Evolutionary conservation across 148 eudicot species (phyloP).

Genomic region (Rhododendron molle): DNA sequence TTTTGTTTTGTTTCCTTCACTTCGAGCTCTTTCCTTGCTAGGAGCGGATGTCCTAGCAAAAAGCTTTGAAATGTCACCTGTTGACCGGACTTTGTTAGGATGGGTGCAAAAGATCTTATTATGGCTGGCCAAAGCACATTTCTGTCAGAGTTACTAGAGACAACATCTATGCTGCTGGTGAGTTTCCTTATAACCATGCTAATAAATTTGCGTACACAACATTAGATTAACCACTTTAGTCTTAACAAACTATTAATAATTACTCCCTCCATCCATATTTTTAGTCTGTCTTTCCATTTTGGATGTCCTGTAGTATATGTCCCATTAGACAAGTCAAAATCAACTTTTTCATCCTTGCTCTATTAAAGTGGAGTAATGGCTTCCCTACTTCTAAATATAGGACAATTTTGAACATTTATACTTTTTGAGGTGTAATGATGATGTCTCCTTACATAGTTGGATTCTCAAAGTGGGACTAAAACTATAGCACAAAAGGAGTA

Average conservation of each 20-base stretch:
- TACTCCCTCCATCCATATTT: not conserved
- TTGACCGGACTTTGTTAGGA: conserved; percentile 84
- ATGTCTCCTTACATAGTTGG: not conserved
- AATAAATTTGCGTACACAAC: not conserved
- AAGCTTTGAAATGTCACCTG: conserved; percentile 70
- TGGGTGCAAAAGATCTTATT: conserved; percentile 99
- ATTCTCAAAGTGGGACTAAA: not conserved
- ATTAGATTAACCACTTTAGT: not conserved
- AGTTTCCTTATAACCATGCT: conserved; percentile 15
- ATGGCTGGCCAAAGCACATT: conserved; percentile 98
- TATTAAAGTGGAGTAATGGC: not conserved
- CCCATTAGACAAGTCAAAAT: not conserved
- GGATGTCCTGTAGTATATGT: not conserved
- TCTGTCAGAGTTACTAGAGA: conserved; percentile 87
- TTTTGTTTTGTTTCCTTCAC: conserved; percentile 17
- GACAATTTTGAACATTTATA: no score
- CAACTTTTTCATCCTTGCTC: not conserved
- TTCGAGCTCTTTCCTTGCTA: conserved; percentile 36
- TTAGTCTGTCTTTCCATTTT: no score
- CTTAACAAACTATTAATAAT: not conserved
- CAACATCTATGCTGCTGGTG: conserved; percentile 92
- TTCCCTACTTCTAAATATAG: not conserved
- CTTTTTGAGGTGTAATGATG: not conserved
- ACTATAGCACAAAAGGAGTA: not conserved
- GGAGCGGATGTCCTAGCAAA: conserved; percentile 97